Conservation (phyloP, 345 rosid species). For the Barbarea vulgaris region DNA sequence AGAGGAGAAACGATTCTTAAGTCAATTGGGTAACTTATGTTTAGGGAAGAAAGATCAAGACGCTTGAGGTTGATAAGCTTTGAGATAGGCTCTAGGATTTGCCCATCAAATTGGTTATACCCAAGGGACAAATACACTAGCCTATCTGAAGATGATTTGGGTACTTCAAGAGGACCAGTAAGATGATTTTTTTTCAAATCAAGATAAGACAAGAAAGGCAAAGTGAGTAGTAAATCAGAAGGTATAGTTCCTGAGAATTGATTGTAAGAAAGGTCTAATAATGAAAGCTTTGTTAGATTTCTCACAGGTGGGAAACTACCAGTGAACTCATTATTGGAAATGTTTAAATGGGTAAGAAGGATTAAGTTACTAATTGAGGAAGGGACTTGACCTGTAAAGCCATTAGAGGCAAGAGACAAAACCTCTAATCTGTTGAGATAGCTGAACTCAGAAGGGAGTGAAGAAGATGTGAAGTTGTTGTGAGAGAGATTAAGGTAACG, state of each 20-base stretch:
- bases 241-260: slow-evolving; percentile 16
- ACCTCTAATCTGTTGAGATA: slow-evolving; percentile 19
- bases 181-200: neutral
- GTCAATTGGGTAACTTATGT: slow-evolving; percentile 24
- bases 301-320: neutral
- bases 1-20: neutral
- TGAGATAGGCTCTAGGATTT: slow-evolving; percentile 14
- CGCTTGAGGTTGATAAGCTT: slow-evolving; percentile 6
- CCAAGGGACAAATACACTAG: slow-evolving; percentile 9
- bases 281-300: slow-evolving; percentile 1
- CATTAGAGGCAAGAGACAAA: slow-evolving; percentile 11
- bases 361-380: slow-evolving; percentile 10
- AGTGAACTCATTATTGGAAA: slow-evolving; percentile 24
- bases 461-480: slow-evolving; percentile 25
- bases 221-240: neutral
- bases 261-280: slow-evolving; percentile 20
- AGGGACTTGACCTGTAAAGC: slow-evolving; percentile 28
- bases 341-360: slow-evolving; percentile 11
- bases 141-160: slow-evolving; percentile 5
- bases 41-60: slow-evolving; percentile 12
- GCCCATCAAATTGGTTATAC: slow-evolving; percentile 5
- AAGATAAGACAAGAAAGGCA: slow-evolving; percentile 14
- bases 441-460: slow-evolving; percentile 14
- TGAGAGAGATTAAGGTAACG: slow-evolving; percentile 24
- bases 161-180: neutral